A percentile compares a stretch with the other conserved stretches of the same genome.
Conservation (phyloP, 2,329 filamentous ascomycete genomes). For the Fusarium sp. region DNA sequence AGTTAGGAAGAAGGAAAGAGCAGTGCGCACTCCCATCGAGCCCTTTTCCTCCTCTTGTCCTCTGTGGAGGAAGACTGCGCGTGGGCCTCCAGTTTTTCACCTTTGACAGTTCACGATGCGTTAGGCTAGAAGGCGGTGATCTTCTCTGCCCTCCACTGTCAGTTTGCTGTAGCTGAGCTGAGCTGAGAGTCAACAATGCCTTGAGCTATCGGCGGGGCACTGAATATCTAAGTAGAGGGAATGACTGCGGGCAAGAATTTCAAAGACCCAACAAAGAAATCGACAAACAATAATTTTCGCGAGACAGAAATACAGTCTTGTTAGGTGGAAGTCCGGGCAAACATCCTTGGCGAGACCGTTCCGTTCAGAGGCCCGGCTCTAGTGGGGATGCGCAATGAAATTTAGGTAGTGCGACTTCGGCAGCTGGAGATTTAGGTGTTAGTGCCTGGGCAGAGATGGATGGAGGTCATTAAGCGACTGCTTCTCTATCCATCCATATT, state of each 20-base stretch:
- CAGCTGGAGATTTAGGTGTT: not conserved
- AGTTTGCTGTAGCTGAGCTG: conserved; percentile 5
- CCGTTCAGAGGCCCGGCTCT: conserved; percentile 15
- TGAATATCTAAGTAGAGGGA: not conserved
- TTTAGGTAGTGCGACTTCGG: conserved; percentile 31
- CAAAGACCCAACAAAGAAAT: not conserved
- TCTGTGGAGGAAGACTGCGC: conserved; percentile 30
- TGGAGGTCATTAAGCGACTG: conserved; percentile 5
- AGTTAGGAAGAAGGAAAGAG: conserved; percentile 18
- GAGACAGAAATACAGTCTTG: conserved; percentile 7
- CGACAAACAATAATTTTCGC: conserved; percentile 5
- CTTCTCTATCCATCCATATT: not conserved
- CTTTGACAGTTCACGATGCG: conserved; percentile 36
- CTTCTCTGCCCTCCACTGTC: conserved; percentile 11
- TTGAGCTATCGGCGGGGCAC: not conserved
- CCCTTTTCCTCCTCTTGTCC: conserved; percentile 39
- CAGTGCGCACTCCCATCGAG: conserved; percentile 49
- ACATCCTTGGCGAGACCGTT: conserved; percentile 5
- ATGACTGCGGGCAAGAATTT: not conserved
- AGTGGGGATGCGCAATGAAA: conserved; percentile 38
- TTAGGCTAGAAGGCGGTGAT: conserved; percentile 23
- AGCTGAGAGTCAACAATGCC: not conserved
- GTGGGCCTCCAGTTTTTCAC: conserved; percentile 47
- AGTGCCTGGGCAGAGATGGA: not conserved
- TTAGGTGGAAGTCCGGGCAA: conserved; percentile 10